Evolutionary conservation across 2,329 filamentous ascomycete species (phyloP), one percentile per base, ranked within the genome.

Genomic region (Curvularia spicifera): DNA sequence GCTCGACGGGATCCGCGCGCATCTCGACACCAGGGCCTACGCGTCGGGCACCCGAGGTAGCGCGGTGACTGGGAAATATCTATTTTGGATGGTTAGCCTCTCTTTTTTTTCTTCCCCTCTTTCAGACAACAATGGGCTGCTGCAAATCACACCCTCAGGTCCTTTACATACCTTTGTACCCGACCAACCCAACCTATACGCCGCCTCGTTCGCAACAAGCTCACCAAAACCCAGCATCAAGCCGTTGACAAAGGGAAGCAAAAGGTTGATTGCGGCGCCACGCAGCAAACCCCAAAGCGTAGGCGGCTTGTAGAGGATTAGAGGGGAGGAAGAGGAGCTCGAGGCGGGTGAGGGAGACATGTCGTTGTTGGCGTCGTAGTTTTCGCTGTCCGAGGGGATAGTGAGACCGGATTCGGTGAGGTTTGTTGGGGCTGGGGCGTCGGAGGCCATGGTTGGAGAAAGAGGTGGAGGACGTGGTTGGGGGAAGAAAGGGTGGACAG

Each of bases 221-320:
- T 99, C 95, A 67, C 95, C 95, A 73, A 99, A 97, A 2, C 95
- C 95, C 71, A 99, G 80, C 95, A 99, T 99, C 83, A 99, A 86
- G 46, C 95, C 95, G 79, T 99, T 99, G 73, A 99, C 87, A 72
- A 99, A 99, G 0, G 95, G 95, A 20, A 99, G 80, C 1, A 99
- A 71, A n/a, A 99, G 82, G 76, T 99, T 99, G 79, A 99, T 99
- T 5, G 93, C 93, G 15, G 93, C 91, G 37, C 95, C 92, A 54
- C 94, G 87, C 53, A 97, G 66, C 62, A 99, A 78, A 9, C 91
- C 88, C 91, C 91, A 97, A 44, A 96, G 71, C 0, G 93, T 96
- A 2, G 95, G 93, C 3, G 93, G 92, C 65, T 88, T 87, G 84
- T 98, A 99, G 46, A 98, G 85, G 47, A 96, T 89, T 69, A 97